A percentile compares a stretch with the other conserved stretches of the same genome.
Evolutionary conservation across 2,329 filamentous ascomycete species (phyloP).

Genomic region (Neodidymelliopsis sp.): DNA sequence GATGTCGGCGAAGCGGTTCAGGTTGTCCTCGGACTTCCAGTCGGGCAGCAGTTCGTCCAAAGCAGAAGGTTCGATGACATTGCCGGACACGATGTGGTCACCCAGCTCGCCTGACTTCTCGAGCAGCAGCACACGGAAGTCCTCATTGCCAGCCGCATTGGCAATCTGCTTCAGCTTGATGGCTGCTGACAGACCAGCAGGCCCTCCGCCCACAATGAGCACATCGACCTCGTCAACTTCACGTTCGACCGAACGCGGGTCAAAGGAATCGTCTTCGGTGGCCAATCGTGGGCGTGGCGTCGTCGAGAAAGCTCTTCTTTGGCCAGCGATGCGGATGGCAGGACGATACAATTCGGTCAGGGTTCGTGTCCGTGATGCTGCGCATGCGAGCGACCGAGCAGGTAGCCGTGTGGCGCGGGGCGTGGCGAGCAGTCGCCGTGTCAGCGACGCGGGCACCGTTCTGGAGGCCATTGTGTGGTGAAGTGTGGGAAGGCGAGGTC

Average conservation of each 20-base stretch:
- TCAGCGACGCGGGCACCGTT: slow-evolving; percentile 36
- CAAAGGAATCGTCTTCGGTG: slow-evolving; percentile 47
- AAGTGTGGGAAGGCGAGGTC: slow-evolving; percentile 10
- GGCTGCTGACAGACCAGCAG: slow-evolving; percentile 88
- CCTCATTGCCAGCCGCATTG: slow-evolving; percentile 92
- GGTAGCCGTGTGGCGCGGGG: slow-evolving; percentile 28
- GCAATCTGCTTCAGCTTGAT: slow-evolving; percentile 96
- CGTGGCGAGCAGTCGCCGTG: slow-evolving; percentile 36
- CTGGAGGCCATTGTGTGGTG: slow-evolving; percentile 43
- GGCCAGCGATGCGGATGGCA: slow-evolving; percentile 47
- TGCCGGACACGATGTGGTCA: slow-evolving; percentile 93
- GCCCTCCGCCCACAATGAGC: slow-evolving; percentile 95
- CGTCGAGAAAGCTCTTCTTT: slow-evolving; percentile 47
- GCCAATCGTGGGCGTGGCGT: slow-evolving; percentile 42
- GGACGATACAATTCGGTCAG: slow-evolving; percentile 38
- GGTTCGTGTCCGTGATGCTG: slow-evolving; percentile 23
- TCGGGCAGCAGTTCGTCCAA: slow-evolving; percentile 91
- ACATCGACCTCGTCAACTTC: slow-evolving; percentile 96
- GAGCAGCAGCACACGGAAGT: slow-evolving; percentile 89
- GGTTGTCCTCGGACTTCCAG: slow-evolving; percentile 90
- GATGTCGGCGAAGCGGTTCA: slow-evolving; percentile 83
- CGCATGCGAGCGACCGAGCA: slow-evolving; percentile 29
- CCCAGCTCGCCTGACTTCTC: slow-evolving; percentile 97
- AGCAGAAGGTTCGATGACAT: slow-evolving; percentile 88
- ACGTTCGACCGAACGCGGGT: slow-evolving; percentile 70